These are phyloP conservation scores for Metschnikowia borealis DNA, from an alignment of 805 yeast genomes.

Conservation along the genomic window DNA sequence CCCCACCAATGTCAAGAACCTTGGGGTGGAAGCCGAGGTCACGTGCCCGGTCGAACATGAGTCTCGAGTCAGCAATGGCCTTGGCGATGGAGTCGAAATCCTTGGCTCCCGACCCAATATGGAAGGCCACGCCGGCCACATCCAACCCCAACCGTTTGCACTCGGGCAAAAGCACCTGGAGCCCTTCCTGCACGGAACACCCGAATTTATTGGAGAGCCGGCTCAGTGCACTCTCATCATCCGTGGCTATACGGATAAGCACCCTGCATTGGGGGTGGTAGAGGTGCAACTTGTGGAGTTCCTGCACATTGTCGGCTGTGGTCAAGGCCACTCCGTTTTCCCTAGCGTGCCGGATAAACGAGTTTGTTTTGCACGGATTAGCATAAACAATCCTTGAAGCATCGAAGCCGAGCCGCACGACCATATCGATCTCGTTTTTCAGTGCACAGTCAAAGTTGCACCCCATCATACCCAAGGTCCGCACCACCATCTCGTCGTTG, in stretches of 20 bases:
- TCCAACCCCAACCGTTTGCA: constrained; percentile 61
- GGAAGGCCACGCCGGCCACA: constrained; percentile 87
- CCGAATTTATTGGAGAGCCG: constrained; percentile 88
- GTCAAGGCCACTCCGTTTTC: constrained; percentile 57
- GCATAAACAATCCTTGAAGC: constrained; percentile 79
- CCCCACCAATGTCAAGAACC: constrained; percentile 89
- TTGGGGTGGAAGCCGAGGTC: constrained; percentile 44
- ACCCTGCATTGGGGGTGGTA: constrained; percentile 68
- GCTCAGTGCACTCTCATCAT: constrained; percentile 84
- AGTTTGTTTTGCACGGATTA: constrained; percentile 88
- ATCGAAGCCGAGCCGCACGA: constrained; percentile 58
- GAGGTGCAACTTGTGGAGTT: constrained; percentile 65
- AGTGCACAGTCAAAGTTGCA: constrained; percentile 93
- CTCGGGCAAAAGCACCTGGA: constrained; percentile 49
- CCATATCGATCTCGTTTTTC: constrained; percentile 68
- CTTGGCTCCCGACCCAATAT: constrained; percentile 87
- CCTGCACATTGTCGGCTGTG: constrained; percentile 87
- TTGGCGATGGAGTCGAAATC: constrained; percentile 47
- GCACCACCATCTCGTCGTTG: constrained; percentile 60
- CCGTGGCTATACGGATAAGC: constrained; percentile 80
- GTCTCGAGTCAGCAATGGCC: constrained; percentile 69
- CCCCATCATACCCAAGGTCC: constrained; percentile 56
- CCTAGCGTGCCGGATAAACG: constrained; percentile 73
- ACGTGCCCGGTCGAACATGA: constrained; percentile 59
- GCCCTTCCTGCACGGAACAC: constrained; percentile 55